phyloP scores from a whole-genome alignment of 495 filamentous ascomycete genomes.

The Podospora australis region DNA sequence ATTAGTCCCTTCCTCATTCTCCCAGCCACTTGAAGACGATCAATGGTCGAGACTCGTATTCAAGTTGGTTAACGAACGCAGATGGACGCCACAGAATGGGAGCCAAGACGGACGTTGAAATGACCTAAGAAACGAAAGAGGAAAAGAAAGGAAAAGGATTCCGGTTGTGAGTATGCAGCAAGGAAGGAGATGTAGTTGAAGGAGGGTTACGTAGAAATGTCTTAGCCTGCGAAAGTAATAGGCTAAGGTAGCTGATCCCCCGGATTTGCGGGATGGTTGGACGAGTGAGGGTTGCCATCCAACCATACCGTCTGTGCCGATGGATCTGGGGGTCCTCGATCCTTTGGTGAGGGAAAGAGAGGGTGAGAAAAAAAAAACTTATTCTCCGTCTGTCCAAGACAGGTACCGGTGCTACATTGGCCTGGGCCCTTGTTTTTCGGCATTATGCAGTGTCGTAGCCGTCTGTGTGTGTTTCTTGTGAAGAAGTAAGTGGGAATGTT shows the following conservation, averaged over 20 bases:
- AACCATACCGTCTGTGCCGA: no score
- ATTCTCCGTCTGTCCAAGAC: background rate
- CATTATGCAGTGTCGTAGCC: background rate
- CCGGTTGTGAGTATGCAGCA: no score
- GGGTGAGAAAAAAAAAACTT: no score
- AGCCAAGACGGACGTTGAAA: slow-evolving; percentile 6
- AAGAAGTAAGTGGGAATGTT: background rate
- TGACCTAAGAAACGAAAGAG: background rate
- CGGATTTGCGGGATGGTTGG: background rate
- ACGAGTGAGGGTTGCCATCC: no score
- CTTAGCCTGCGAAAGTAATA: slow-evolving; percentile 2
- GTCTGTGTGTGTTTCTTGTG: background rate
- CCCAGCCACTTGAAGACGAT: background rate
- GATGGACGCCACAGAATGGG: background rate
- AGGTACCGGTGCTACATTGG: background rate
- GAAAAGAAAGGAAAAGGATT: background rate
- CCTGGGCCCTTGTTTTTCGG: background rate
- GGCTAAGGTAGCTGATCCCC: slow-evolving; percentile 5
- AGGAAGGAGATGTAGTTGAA: background rate
- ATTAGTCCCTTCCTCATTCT: background rate
- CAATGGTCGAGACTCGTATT: background rate
- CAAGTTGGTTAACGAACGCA: background rate
- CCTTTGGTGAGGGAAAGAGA: no score
- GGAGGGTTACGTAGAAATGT: slow-evolving; percentile 7
- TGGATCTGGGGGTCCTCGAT: no score